Conservation (phyloP, 768 basidiomycete species). For the Mycena belliarum region DNA sequence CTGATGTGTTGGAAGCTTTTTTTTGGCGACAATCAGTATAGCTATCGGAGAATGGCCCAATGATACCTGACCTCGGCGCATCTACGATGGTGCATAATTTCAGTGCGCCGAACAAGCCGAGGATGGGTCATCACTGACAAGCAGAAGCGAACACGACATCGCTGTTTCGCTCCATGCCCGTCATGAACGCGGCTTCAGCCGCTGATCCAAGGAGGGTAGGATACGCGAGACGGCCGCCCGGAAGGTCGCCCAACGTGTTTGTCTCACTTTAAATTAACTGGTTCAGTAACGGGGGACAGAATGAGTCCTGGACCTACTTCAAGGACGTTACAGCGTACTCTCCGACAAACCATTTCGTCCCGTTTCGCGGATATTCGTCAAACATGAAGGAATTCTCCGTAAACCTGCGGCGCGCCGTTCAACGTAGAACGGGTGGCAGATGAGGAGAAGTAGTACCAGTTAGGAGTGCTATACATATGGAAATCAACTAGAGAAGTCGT, state of each 20-base stretch:
- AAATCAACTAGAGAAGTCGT: slow-evolving; percentile 43
- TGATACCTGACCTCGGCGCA: slow-evolving; percentile 27
- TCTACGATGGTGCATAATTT: no score
- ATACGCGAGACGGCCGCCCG: slow-evolving; percentile 31
- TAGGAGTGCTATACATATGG: slow-evolving; percentile 52
- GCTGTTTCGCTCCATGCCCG: slow-evolving; percentile 56
- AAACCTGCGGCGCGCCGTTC: slow-evolving; percentile 36
- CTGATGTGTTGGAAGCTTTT: slow-evolving; percentile 36
- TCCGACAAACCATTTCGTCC: slow-evolving; percentile 55
- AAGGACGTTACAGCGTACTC: slow-evolving; percentile 53
- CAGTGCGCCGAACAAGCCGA: no score
- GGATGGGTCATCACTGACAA: slow-evolving; percentile 35
- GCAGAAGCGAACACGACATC: slow-evolving; percentile 60
- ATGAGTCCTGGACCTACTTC: slow-evolving; percentile 23
- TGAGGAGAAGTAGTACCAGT: slow-evolving; percentile 20
- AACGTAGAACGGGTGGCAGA: not conserved
- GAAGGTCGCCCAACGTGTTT: slow-evolving; percentile 30
- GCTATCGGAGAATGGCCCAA: no score
- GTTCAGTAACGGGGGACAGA: not conserved
- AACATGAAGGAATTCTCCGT: slow-evolving; percentile 51
- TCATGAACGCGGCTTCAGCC: slow-evolving; percentile 64
- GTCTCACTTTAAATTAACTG: slow-evolving; percentile 23
- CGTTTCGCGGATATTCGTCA: slow-evolving; percentile 52
- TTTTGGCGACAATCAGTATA: no score
- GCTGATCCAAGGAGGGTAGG: slow-evolving; percentile 40